phyloP scores from a whole-genome alignment of 305 asterid species.

The Solanum hybrid region DNA sequence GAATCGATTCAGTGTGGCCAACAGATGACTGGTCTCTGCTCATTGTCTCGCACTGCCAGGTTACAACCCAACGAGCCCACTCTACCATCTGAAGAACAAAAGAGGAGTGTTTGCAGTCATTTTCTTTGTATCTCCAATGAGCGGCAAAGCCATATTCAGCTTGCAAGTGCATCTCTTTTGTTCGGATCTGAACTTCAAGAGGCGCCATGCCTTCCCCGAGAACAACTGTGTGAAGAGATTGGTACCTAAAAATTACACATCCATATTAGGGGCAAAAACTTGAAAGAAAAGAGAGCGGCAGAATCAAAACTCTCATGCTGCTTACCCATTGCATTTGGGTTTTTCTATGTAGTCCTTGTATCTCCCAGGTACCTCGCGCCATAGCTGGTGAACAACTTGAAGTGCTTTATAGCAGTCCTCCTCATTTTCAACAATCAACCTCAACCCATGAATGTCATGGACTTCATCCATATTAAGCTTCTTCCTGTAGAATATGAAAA shows the following conservation, averaged over 20 bases:
- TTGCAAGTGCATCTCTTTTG: conserved; percentile 94
- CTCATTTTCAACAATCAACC: conserved; percentile 76
- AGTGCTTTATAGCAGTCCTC: conserved; percentile 91
- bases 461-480: conserved; percentile 78
- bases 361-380: conserved; percentile 85
- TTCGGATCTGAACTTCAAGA: conserved; percentile 87
- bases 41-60: conserved; percentile 95
- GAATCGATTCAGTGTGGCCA: conserved; percentile 36
- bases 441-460: conserved; percentile 84
- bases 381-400: conserved; percentile 57
- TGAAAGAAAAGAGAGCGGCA: not conserved
- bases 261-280: conserved; percentile 5
- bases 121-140: conserved; percentile 98
- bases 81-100: conserved; percentile 94
- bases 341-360: conserved; percentile 69
- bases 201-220: conserved; percentile 61
- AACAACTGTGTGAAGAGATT: conserved; percentile 86
- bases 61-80: conserved; percentile 98
- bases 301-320: not conserved
- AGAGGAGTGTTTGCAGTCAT: conserved; percentile 64
- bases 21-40: conserved; percentile 45
- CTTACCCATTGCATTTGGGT: conserved; percentile 87
- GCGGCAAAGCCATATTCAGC: conserved; percentile 97
- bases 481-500: conserved; percentile 41
- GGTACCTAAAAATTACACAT: conserved; percentile 42